Evolutionary conservation across 441 rosid genomes (phyloP), one percentile per base, ranked within the genome.

Genomic region (Pelargonium myrrhifolium): DNA sequence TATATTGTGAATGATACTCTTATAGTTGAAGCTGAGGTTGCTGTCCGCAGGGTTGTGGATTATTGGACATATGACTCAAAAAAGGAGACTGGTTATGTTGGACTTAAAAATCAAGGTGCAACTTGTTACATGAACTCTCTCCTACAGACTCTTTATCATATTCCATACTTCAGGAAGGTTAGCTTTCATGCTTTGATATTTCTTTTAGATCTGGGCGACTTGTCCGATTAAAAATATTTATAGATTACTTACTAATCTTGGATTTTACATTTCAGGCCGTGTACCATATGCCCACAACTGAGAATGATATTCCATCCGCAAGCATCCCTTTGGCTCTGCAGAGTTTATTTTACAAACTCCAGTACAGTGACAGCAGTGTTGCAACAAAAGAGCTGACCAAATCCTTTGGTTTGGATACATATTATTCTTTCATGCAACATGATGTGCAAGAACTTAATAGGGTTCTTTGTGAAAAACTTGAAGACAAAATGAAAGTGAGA

Each of bases 91-190:
- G 93, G 90, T 56, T 87, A 72, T 79, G 93, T 87, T 78, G 93
- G 93, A 40, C 88, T 87, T 55, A 87, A 87, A 80, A 87, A 87
- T 79, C 93, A 87, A 78, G 93, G 90, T 66, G 93, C 93, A 60
- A 87, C 93, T 55, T 88, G 93, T 75, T 86, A 88, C 77, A 87
- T 87, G 90, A 87, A 87, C 76, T 87, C 93, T 76, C 93, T 87
- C 60, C 83, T 87, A 64, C 93, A 87, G 77, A 87, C 93, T n/a
- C 77, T 87, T 37, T 87, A 85, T 80, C 90, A 85, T 76, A 87
- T 87, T 68, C 90, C 93, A 20, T 85, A 85, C 82, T 84, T 87
- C 76, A 81, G 87, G 78, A 87, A 87, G 87, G 93, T 83, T 68
- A 58, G 77, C 10, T 14, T 64, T 28, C 65, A 59, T 47, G 51